Base-by-base conservation (phyloP, 73 alveolate species). In the Tetrahymena thermophila region DNA sequence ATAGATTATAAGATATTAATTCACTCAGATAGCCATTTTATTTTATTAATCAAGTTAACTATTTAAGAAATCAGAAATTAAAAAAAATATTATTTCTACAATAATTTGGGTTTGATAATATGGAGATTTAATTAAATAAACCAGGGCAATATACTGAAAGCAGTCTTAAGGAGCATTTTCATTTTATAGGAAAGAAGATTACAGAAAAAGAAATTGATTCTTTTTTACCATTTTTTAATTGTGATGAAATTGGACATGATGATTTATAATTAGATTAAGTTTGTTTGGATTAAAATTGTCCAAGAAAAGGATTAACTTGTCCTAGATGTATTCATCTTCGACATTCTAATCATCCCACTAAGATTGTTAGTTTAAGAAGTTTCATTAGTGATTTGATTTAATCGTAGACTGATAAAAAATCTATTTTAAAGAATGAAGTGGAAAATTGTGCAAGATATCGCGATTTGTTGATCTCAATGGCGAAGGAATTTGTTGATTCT, bases 201-300 rank as follows among this genome's bases (percentile, higher is more conserved):
- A 50, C 95, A 10, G 95, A 85, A 56, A 93, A 95, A 43, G 97
- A 95, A 85, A 95, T 95, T 43, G 71, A 85, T 85, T 95, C 97
- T 23, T 56, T 95, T 93, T 42, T 95, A 23, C 97, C 97, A 1
- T 95, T 95, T 43, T 95, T 95, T 85, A 94, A 89, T 85, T 95
- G 97, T 37, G 97, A 95, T 56, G 97, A 95, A 84, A 94, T 94
- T 34, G 97, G 97, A 37, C 97, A 95, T 89, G 44, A 95, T 16
- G 97, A 94, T 31, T 85, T 85, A 85, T 89, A 94, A 40, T 58
- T 95, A 43, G 97, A 95, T 89, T 23, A 95, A 40, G 97, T 95
- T 15, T 95, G 97, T 85, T 93, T 95, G 31, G 97, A 95, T 95
- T 95, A 93, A 0, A 94, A 95, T 35, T 95, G 97, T 85, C 37